A percentile compares a stretch with the other conserved stretches of the same genome.
Evolutionary conservation across 2,329 filamentous ascomycete genomes (phyloP).

Genomic region (Sporothrix humicola): DNA sequence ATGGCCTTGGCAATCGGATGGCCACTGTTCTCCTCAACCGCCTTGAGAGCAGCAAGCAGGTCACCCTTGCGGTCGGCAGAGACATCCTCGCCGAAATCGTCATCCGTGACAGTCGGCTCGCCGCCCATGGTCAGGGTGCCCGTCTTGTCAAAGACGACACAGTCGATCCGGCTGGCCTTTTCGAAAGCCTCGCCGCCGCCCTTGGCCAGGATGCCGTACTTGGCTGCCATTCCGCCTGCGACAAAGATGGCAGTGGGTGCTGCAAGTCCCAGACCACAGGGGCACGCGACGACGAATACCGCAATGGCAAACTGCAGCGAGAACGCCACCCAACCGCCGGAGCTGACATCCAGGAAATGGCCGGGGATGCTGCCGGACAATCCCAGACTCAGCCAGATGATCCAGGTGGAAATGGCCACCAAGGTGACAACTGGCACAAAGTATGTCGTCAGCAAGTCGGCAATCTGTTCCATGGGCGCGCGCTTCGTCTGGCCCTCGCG

Average conservation of each 20-base stretch:
- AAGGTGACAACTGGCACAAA: slow-evolving; percentile 77
- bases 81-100: slow-evolving; percentile 30
- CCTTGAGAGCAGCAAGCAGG: slow-evolving; percentile 61
- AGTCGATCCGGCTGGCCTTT: slow-evolving; percentile 77
- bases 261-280: slow-evolving; percentile 82
- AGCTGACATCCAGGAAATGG: slow-evolving; percentile 59
- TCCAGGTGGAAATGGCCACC: slow-evolving; percentile 72
- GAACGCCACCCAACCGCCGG: slow-evolving; percentile 73
- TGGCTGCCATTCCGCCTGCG: slow-evolving; percentile 78
- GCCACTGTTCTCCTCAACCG: slow-evolving; percentile 72
- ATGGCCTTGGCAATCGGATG: slow-evolving; percentile 78
- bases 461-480: slow-evolving; percentile 76
- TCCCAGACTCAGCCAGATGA: slow-evolving; percentile 72
- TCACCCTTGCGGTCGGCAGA: not conserved
- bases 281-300: slow-evolving; percentile 86
- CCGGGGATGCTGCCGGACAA: slow-evolving; percentile 61
- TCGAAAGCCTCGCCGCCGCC: slow-evolving; percentile 86
- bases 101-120: slow-evolving; percentile 68
- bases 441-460: slow-evolving; percentile 74
- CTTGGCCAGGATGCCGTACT: slow-evolving; percentile 80
- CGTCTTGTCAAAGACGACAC: slow-evolving; percentile 88
- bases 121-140: slow-evolving; percentile 78
- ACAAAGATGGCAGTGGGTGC: slow-evolving; percentile 86
- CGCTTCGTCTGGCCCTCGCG: slow-evolving; percentile 77
- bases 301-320: slow-evolving; percentile 82